phyloP scores from a whole-genome alignment of 139 green algal genomes.

The Micromonas commoda region DNA sequence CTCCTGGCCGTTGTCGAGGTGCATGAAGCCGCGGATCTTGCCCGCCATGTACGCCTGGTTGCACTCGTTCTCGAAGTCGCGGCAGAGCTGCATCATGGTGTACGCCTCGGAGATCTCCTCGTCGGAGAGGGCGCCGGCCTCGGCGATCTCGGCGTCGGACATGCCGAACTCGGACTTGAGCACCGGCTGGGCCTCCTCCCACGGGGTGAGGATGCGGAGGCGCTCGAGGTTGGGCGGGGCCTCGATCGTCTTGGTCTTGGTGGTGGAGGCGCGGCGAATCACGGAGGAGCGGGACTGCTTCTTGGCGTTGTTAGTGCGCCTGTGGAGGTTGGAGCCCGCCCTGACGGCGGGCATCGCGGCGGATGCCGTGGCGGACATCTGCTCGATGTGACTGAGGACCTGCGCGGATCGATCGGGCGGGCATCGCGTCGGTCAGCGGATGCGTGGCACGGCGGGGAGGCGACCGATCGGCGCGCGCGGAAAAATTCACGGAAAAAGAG shows the following conservation, averaged over 20 bases:
- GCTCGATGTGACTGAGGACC: too few species aligned
- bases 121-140: neutral
- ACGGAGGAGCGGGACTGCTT: neutral
- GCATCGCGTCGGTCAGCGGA: too few species aligned
- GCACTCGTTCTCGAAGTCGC: slow-evolving; percentile 35
- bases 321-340: too few species aligned
- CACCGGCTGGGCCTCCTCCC: slow-evolving; percentile 3
- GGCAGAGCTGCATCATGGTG: slow-evolving; percentile 29
- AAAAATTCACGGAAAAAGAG: too few species aligned
- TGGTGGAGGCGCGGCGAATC: too few species aligned
- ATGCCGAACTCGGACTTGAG: neutral
- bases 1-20: slow-evolving; percentile 33
- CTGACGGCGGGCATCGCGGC: too few species aligned
- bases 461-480: too few species aligned
- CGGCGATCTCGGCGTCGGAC: neutral
- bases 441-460: too few species aligned
- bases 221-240: slow-evolving; percentile 15
- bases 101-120: slow-evolving; percentile 30
- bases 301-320: too few species aligned
- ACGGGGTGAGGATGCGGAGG: slow-evolving; percentile 20
- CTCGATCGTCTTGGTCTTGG: neutral
- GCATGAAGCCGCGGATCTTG: slow-evolving; percentile 35
- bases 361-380: too few species aligned
- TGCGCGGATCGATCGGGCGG: too few species aligned
- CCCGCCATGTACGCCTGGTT: slow-evolving; percentile 31